A percentile compares a stretch with the other conserved stretches of the same genome.
Evolutionary conservation across 495 filamentous ascomycete genomes (phyloP).

Genomic region (Rusavskia elegans): DNA sequence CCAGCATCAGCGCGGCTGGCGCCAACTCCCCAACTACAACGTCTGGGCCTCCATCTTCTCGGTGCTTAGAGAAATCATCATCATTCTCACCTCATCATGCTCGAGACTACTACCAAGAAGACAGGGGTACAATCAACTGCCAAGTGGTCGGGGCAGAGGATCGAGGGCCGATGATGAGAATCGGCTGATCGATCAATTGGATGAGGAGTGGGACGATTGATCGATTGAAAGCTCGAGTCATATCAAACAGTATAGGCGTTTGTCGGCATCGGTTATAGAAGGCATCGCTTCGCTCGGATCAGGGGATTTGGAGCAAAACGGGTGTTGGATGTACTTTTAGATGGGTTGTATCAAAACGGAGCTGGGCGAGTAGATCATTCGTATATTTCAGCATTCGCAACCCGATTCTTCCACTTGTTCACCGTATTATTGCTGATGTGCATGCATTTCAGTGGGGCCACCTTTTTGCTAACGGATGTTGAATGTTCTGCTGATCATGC

Average conservation of each 20-base stretch:
- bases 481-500: too few species aligned
- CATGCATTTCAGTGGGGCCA: too few species aligned
- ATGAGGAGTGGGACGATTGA: constrained; percentile 53
- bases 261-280: too few species aligned
- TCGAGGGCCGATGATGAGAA: constrained; percentile 65
- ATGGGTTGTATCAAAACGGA: not conserved
- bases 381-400: too few species aligned
- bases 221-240: not conserved
- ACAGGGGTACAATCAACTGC: constrained; percentile 14
- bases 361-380: too few species aligned
- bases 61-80: constrained; percentile 67
- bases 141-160: constrained; percentile 8
- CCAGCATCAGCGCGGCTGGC: constrained; percentile 87
- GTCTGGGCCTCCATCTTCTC: constrained; percentile 80
- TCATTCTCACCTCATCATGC: constrained; percentile 65
- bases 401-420: too few species aligned
- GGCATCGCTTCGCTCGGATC: too few species aligned
- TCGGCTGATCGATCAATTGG: constrained; percentile 83
- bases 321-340: constrained; percentile 1
- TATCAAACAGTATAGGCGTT: too few species aligned
- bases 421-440: too few species aligned
- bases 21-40: constrained; percentile 85
- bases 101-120: constrained; percentile 42
- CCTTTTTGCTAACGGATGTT: too few species aligned
- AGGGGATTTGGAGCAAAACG: not conserved